A percentile compares a stretch with the other conserved stretches of the same genome.
phyloP scores from a whole-genome alignment of 202 grass and related monocot species.

The Elaeis oleifera region DNA sequence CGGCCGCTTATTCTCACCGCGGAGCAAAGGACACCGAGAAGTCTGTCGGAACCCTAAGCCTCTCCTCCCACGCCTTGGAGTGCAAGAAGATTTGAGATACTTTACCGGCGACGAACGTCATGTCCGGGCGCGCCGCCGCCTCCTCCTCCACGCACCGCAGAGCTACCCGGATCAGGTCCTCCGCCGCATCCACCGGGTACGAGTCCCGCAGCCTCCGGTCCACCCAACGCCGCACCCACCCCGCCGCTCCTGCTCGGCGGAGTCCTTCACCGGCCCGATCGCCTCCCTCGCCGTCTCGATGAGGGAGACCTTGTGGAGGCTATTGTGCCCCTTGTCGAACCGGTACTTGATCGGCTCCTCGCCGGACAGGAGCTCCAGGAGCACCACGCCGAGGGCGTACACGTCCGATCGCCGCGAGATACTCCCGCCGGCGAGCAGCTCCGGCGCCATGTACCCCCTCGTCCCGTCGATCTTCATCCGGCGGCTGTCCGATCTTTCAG shows the following conservation, averaged over 20 bases:
- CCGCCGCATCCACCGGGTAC: slow-evolving; percentile 52
- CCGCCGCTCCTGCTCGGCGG: slow-evolving; percentile 24
- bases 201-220: slow-evolving; percentile 69
- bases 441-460: slow-evolving; percentile 86
- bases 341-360: slow-evolving; percentile 61
- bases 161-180: slow-evolving; percentile 45
- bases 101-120: slow-evolving; percentile 61
- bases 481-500: slow-evolving; percentile 15
- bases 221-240: slow-evolving; percentile 66
- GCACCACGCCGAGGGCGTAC: slow-evolving; percentile 64
- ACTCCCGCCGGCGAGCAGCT: slow-evolving; percentile 34
- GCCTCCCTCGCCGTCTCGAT: slow-evolving; percentile 10
- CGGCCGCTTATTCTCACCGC: slow-evolving; percentile 21
- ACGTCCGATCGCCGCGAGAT: slow-evolving; percentile 58
- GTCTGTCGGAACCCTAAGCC: slow-evolving; percentile 46
- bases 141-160: slow-evolving; percentile 55
- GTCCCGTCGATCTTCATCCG: slow-evolving; percentile 57
- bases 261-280: slow-evolving; percentile 49
- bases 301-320: slow-evolving; percentile 1
- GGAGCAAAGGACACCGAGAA: slow-evolving; percentile 72
- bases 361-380: slow-evolving; percentile 83
- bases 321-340: slow-evolving; percentile 7
- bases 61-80: slow-evolving; percentile 57
- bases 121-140: slow-evolving; percentile 44
- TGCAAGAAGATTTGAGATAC: slow-evolving; percentile 72